A percentile compares a stretch with the other conserved stretches of the same genome.
These are phyloP conservation scores for Prosopis cineraria DNA, from an alignment of 306 rosid genomes.

Conservation along the genomic window DNA sequence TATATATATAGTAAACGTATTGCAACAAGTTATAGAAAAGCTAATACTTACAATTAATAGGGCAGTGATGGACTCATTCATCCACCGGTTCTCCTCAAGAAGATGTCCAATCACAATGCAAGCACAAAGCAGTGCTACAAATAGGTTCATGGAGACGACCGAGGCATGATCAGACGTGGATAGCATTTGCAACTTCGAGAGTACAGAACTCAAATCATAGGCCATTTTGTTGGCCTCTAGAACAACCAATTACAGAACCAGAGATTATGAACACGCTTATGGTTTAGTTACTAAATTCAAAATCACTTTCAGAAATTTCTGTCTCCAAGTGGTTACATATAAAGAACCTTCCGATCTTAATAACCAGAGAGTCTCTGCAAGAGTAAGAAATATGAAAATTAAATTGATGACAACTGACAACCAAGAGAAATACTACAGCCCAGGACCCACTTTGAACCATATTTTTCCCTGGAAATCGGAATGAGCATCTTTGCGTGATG, in stretches of 20 bases:
- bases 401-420: constrained; percentile 12
- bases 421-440: background rate
- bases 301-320: constrained; percentile 34
- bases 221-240: constrained; percentile 55
- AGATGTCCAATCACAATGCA: constrained; percentile 97
- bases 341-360: constrained; percentile 38
- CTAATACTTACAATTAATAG: constrained; percentile 76
- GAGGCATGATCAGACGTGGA: constrained; percentile 86
- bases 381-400: constrained; percentile 27
- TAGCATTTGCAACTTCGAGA: constrained; percentile 61
- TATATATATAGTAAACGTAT: background rate
- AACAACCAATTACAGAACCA: constrained; percentile 26
- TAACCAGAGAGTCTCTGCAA: constrained; percentile 56
- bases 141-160: constrained; percentile 85
- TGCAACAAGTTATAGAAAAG: constrained; percentile 5
- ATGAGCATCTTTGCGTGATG: background rate
- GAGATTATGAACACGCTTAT: constrained; percentile 5
- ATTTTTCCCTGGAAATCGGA: constrained; percentile 1
- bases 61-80: constrained; percentile 97
- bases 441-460: background rate
- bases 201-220: constrained; percentile 41
- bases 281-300: constrained; percentile 24
- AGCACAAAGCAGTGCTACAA: constrained; percentile 94
- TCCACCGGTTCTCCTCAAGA: constrained; percentile 97
- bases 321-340: constrained; percentile 69